Evolutionary conservation across 805 yeast genomes (phyloP).

Genomic region (Yarrowia phangngaensis): DNA sequence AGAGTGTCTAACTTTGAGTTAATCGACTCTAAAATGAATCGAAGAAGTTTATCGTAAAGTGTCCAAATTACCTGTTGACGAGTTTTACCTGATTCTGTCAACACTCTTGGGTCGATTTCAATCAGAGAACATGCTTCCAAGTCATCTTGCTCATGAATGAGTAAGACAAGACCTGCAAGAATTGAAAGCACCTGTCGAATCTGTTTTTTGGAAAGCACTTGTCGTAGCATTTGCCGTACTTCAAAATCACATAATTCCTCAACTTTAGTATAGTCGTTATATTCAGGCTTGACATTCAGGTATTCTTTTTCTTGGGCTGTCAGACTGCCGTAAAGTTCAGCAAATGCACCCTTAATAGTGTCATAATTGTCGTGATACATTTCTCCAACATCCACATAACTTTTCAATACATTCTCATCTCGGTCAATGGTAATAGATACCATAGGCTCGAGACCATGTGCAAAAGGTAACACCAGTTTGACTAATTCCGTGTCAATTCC

Average conservation of each 20-base stretch:
- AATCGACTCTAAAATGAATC: slow-evolving; percentile 37
- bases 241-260: slow-evolving; percentile 19
- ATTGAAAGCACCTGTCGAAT: slow-evolving; percentile 38
- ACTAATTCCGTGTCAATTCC: slow-evolving; percentile 10
- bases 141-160: slow-evolving; percentile 40
- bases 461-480: slow-evolving; percentile 6
- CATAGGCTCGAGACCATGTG: slow-evolving; percentile 20
- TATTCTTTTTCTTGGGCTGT: slow-evolving; percentile 16
- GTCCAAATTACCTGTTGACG: slow-evolving; percentile 38
- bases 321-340: slow-evolving; percentile 19
- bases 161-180: slow-evolving; percentile 42
- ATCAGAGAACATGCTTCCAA: slow-evolving; percentile 44
- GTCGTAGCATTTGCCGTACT: slow-evolving; percentile 18
- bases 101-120: slow-evolving; percentile 39
- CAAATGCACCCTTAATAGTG: slow-evolving; percentile 21
- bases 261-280: slow-evolving; percentile 11
- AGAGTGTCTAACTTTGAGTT: slow-evolving; percentile 38
- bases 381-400: slow-evolving; percentile 17
- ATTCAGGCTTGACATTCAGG: slow-evolving; percentile 7
- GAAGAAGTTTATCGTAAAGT: slow-evolving; percentile 38
- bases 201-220: slow-evolving; percentile 15
- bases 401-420: slow-evolving; percentile 15
- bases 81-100: slow-evolving; percentile 31
- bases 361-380: slow-evolving; percentile 22
- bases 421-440: slow-evolving; percentile 16